phyloP scores from a whole-genome alignment of 139 green algal genomes.

The Ettlia oleoabundans region DNA sequence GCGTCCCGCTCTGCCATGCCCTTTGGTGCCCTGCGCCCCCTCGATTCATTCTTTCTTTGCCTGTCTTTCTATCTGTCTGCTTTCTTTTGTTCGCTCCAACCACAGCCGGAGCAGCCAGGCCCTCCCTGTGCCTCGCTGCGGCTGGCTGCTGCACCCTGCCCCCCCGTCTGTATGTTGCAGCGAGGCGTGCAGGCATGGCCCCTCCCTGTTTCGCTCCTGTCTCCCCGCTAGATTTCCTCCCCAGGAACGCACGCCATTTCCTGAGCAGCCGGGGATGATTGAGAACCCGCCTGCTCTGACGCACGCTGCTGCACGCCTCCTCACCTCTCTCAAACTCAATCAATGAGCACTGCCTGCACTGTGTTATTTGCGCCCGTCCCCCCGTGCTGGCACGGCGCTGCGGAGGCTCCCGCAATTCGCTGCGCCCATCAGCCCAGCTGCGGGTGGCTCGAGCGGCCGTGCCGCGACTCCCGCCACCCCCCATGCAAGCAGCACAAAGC shows the following conservation, averaged over 20 bases:
- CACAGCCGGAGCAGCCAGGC: too few species aligned
- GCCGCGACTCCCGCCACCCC: not conserved
- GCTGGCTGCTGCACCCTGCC: not conserved
- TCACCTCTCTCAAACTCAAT: not conserved
- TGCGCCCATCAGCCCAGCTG: not conserved
- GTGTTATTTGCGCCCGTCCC: not conserved
- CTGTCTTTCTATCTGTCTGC: too few species aligned
- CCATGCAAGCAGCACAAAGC: not conserved
- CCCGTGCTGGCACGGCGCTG: not conserved
- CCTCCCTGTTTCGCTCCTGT: not conserved
- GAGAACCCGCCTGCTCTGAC: not conserved
- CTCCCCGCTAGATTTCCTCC: not conserved
- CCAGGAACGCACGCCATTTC: not conserved
- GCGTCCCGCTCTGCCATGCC: too few species aligned
- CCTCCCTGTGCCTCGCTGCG: too few species aligned
- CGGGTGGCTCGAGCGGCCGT: not conserved
- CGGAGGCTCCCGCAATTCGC: too few species aligned
- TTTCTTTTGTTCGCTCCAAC: too few species aligned
- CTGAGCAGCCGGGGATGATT: not conserved
- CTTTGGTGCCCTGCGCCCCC: not conserved
- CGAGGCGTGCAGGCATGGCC: not conserved
- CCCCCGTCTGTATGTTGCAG: not conserved
- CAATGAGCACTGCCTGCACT: not conserved
- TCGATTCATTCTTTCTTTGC: not conserved
- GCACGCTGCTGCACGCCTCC: not conserved